Evolutionary conservation across 345 rosid species (phyloP).

Genomic region (Populus simonii): DNA sequence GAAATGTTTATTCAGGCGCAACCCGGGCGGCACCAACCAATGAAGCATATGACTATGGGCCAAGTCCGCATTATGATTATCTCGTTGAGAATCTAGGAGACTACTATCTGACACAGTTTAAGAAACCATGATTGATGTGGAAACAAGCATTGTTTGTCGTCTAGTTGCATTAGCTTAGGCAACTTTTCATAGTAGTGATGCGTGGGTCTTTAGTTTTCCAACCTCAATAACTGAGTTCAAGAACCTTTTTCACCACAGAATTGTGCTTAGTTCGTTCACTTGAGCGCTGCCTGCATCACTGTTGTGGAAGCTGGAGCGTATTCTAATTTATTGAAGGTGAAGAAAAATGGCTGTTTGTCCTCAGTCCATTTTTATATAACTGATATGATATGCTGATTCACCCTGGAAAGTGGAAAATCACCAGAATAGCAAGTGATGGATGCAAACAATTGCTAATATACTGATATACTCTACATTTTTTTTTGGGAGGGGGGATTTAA

Average conservation of each 20-base stretch:
- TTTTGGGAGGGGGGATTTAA: background rate
- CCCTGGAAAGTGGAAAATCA: slow-evolving; percentile 10
- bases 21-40: slow-evolving; percentile 41
- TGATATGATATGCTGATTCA: slow-evolving; percentile 10
- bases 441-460: slow-evolving; percentile 17
- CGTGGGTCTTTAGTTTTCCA: slow-evolving; percentile 21
- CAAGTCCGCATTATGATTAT: slow-evolving; percentile 59
- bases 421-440: slow-evolving; percentile 21
- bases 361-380: slow-evolving; percentile 15
- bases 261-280: slow-evolving; percentile 27
- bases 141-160: slow-evolving; percentile 7
- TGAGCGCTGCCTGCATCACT: slow-evolving; percentile 13
- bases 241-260: slow-evolving; percentile 17
- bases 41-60: slow-evolving; percentile 53
- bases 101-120: slow-evolving; percentile 46
- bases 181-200: slow-evolving; percentile 9
- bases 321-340: slow-evolving; percentile 23
- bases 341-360: slow-evolving; percentile 17
- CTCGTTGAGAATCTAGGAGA: slow-evolving; percentile 59
- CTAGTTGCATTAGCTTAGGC: slow-evolving; percentile 14
- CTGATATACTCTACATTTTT: slow-evolving; percentile 12
- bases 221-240: slow-evolving; percentile 24
- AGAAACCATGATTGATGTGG: slow-evolving; percentile 2
- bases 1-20: slow-evolving; percentile 38
- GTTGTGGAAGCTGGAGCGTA: slow-evolving; percentile 14